Evolutionary conservation across 139 green algal genomes (phyloP).

Genomic region (Dunaliella primolecta): DNA sequence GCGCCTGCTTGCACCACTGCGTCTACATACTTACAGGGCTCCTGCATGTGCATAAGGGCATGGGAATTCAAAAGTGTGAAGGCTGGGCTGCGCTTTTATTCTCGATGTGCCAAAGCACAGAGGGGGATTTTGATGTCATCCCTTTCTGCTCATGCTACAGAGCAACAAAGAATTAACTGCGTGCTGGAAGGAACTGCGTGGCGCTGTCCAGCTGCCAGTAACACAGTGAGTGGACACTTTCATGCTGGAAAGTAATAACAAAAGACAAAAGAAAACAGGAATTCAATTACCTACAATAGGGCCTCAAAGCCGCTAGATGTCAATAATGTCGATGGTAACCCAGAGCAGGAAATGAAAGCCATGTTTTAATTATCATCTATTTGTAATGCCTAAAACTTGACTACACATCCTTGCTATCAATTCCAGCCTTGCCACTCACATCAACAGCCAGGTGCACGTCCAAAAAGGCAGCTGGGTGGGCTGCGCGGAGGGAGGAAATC

Average conservation of each 20-base stretch:
- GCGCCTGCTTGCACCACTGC: slow-evolving; percentile 20
- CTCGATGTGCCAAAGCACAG: neutral
- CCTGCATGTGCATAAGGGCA: slow-evolving; percentile 4
- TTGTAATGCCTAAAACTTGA: no score
- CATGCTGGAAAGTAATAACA: no score
- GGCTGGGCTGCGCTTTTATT: neutral
- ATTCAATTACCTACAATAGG: no score
- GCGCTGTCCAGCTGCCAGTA: neutral
- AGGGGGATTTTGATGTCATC: neutral
- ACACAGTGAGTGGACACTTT: neutral
- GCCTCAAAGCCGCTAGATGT: no score
- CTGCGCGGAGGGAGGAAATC: slow-evolving; percentile 48
- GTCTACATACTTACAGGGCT: slow-evolving; percentile 21
- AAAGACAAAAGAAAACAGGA: no score
- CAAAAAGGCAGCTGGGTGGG: slow-evolving; percentile 44
- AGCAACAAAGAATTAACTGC: neutral
- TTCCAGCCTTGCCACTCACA: neutral
- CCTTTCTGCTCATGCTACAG: neutral
- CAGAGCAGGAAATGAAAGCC: no score
- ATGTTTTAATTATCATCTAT: no score
- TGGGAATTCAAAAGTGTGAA: neutral
- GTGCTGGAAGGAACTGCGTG: neutral
- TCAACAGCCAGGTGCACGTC: slow-evolving; percentile 59
- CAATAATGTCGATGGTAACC: no score
- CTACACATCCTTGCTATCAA: no score